Evolutionary conservation across 2,329 filamentous ascomycete species (phyloP).

Genomic region (Alternaria burnsii): DNA sequence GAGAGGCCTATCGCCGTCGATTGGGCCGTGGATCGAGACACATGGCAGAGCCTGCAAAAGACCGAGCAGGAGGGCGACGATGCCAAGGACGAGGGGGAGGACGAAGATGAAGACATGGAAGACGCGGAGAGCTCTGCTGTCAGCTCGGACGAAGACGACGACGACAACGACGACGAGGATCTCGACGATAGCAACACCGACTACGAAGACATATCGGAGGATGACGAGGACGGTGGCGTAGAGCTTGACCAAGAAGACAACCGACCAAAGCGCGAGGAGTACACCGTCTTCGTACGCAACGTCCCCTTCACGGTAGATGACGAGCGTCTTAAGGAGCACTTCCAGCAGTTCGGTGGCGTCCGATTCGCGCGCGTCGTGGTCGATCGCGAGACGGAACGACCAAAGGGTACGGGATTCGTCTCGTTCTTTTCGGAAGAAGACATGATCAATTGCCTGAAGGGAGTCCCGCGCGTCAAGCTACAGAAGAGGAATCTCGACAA

Average conservation of each 20-base stretch:
- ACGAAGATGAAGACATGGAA: conserved; percentile 51
- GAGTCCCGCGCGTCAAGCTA: conserved; percentile 66
- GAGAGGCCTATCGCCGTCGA: conserved; percentile 91
- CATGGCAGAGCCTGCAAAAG: conserved; percentile 73
- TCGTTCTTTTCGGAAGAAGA: conserved; percentile 85
- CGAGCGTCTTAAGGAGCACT: conserved; percentile 82
- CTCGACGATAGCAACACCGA: conserved; percentile 54
- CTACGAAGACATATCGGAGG: conserved; percentile 46
- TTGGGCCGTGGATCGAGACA: conserved; percentile 92
- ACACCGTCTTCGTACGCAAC: conserved; percentile 92
- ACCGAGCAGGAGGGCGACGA: conserved; percentile 52
- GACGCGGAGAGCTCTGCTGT: conserved; percentile 50
- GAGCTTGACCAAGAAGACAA: conserved; percentile 35
- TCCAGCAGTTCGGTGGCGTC: conserved; percentile 84
- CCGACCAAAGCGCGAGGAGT: conserved; percentile 66
- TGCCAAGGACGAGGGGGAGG: conserved; percentile 51
- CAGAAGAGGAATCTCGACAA: conserved; percentile 46
- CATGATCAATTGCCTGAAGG: conserved; percentile 77
- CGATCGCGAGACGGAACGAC: conserved; percentile 83
- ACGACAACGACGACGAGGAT: conserved; percentile 52
- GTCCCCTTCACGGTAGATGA: conserved; percentile 89
- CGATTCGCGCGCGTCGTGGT: conserved; percentile 92
- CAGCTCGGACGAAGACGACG: conserved; percentile 52
- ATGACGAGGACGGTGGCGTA: conserved; percentile 53
- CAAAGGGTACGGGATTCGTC: conserved; percentile 92